Conservation (phyloP, 345 rosid species). For the Syzygium oleosum region DNA sequence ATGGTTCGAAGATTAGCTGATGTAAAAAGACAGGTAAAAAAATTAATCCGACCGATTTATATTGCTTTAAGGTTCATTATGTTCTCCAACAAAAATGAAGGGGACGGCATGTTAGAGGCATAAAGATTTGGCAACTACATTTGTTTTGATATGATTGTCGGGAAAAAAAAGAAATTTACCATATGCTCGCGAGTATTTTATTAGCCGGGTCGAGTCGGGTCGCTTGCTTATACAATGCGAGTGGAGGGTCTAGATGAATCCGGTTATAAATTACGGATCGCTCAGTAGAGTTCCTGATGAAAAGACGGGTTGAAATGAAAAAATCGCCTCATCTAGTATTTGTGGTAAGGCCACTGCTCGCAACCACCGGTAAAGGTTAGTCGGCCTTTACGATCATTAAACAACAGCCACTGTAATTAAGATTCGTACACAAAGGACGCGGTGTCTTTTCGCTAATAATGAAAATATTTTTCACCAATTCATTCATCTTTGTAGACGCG, state of each 20-base stretch:
- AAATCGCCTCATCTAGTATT: neutral
- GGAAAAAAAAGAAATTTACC: too few relatives aligned
- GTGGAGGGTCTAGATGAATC: neutral
- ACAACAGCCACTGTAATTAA: neutral
- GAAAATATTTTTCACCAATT: neutral
- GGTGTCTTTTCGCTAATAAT: neutral
- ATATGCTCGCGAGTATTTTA: too few relatives aligned
- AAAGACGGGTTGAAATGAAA: neutral
- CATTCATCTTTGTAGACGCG: neutral
- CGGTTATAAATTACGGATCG: neutral
- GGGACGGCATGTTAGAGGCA: too few relatives aligned
- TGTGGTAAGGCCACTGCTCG: neutral
- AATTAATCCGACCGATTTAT: neutral
- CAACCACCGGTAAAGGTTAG: accelerated
- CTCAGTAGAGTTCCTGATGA: neutral
- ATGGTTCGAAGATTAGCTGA: neutral
- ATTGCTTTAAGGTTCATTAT: neutral
- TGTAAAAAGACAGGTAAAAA: accelerated
- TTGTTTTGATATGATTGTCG: too few relatives aligned
- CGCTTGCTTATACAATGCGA: too few relatives aligned
- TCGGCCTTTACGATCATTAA: neutral
- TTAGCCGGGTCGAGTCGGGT: neutral
- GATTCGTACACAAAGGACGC: too few relatives aligned
- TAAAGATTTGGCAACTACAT: too few relatives aligned
- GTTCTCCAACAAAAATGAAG: too few relatives aligned